A percentile compares a stretch with the other conserved stretches of the same genome.
Conservation (phyloP, 2,329 filamentous ascomycete species). For the Fusarium beomiforme region DNA sequence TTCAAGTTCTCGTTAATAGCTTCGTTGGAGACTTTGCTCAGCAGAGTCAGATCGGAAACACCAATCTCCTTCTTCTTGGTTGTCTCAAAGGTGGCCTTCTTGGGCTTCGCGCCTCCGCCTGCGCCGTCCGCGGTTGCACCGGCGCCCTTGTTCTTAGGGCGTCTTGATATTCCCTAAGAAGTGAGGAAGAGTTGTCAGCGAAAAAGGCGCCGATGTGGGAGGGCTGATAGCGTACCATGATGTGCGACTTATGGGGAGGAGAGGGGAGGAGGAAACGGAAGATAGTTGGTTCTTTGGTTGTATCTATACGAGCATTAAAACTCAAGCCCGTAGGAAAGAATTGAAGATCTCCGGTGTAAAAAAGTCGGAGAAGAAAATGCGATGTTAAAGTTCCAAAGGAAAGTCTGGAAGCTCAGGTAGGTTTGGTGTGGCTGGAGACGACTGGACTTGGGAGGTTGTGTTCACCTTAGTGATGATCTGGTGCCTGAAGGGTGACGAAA, state of each 20-base stretch:
- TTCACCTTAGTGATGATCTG: conserved; percentile 43
- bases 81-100: conserved; percentile 95
- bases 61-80: conserved; percentile 99
- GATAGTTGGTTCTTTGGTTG: conserved; percentile 23
- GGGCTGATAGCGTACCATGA: conserved; percentile 47
- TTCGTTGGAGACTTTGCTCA: conserved; percentile 99
- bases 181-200: conserved; percentile 22
- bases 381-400: conserved; percentile 37
- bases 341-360: conserved; percentile 14
- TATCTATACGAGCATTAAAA: conserved; percentile 43
- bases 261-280: conserved; percentile 27
- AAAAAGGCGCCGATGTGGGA: conserved; percentile 16
- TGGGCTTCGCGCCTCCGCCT: conserved; percentile 71
- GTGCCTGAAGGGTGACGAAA: conserved; percentile 49
- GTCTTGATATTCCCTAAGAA: conserved; percentile 52
- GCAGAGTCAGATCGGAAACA: conserved; percentile 94
- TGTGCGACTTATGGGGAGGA: conserved; percentile 31
- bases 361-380: conserved; percentile 29
- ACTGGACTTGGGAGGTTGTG: conserved; percentile 29
- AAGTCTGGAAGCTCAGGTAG: conserved; percentile 36
- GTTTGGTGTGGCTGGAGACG: conserved; percentile 44
- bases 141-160: conserved; percentile 53
- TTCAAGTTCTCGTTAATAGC: conserved; percentile 99
- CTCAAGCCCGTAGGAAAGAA: conserved; percentile 14
- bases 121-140: conserved; percentile 53